Evolutionary conservation across 1,284 basidiomycete genomes (phyloP), one percentile per base, ranked within the genome.

Genomic region (Paramarasmius palmivorus): DNA sequence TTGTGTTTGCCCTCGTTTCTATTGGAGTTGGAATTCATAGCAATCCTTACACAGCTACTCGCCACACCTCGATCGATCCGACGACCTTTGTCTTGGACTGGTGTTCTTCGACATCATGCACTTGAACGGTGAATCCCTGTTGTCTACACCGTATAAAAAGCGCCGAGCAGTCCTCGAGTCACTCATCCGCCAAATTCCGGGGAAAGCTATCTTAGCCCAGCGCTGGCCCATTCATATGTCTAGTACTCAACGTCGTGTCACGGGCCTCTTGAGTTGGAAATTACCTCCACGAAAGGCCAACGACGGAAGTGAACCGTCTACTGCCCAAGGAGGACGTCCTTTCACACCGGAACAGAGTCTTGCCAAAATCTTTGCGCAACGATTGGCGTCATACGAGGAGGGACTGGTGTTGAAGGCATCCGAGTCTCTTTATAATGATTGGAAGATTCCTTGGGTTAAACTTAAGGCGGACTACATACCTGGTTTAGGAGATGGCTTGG

Each of bases 401-500:
- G 85, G 93, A 0, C 66, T 93, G 0, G 84, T 96, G 4, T 72
- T 96, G 52, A 96, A 96, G 66, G 84, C 86, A 0, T 80, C 79
- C 2, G 73, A 79, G 9, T 85, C 87, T 0, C 58, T 50, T 1
- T 94, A 95, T 65, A 84, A 85, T 53, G 84, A 87, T 59, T 73
- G 68, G 59, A 68, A 66, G 10, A 68, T 74, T 48, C 86, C 83
- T 17, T 94, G 92, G 91, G 83, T 92, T 42, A 94, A 95, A 74
- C 78, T 93, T 44, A 88, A 90, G 74, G 83, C 79, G 65, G 93
- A 95, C 65, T 95, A 94, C 60, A 91, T 96, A 36, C 82, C 83
- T 0, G 87, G 87, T 1, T 77, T 88, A 41, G 92, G 92, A 0
- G 93, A 96, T 66, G 79, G 81, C 10, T 64, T 93, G 12, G 92